Conservation (phyloP, 2,329 filamentous ascomycete species). For the Scolecobasidium constrictum region DNA sequence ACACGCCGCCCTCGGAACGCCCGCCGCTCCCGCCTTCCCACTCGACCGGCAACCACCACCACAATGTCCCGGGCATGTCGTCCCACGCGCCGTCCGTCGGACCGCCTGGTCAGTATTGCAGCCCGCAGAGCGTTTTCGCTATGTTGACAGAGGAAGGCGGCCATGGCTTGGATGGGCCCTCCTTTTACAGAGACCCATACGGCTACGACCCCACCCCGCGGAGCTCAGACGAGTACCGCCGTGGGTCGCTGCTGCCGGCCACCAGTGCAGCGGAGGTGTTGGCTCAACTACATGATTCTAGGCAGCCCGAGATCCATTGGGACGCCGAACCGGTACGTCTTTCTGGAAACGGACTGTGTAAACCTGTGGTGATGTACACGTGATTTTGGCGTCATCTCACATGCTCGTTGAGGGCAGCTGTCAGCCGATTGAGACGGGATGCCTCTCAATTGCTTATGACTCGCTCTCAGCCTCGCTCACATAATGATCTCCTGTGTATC, state of each 20-base stretch:
- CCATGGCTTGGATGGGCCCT: conserved; percentile 2
- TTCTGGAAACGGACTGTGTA: neutral
- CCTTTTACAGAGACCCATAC: conserved; percentile 46
- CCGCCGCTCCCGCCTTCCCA: conserved; percentile 38
- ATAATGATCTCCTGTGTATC: too few relatives aligned
- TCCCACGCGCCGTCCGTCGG: conserved; percentile 6
- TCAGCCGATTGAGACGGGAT: too few relatives aligned
- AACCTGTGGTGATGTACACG: too few relatives aligned
- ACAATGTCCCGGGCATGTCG: conserved; percentile 6
- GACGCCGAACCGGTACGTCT: conserved; percentile 63
- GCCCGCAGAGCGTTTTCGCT: neutral
- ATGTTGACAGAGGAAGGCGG: neutral
- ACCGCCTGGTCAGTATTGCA: neutral
- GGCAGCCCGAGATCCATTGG: conserved; percentile 62
- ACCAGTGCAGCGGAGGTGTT: conserved; percentile 76
- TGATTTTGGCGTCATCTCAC: neutral
- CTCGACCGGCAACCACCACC: conserved; percentile 25
- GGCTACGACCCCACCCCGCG: conserved; percentile 55
- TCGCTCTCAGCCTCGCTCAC: too few relatives aligned
- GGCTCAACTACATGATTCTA: conserved; percentile 73
- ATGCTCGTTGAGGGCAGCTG: neutral
- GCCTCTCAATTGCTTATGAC: too few relatives aligned
- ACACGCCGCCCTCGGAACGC: conserved; percentile 68
- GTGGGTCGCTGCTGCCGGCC: conserved; percentile 53
- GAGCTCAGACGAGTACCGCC: conserved; percentile 56